Evolutionary conservation across 1,139 yeast genomes (phyloP).

Genomic region (Kodamaea alishanica): DNA sequence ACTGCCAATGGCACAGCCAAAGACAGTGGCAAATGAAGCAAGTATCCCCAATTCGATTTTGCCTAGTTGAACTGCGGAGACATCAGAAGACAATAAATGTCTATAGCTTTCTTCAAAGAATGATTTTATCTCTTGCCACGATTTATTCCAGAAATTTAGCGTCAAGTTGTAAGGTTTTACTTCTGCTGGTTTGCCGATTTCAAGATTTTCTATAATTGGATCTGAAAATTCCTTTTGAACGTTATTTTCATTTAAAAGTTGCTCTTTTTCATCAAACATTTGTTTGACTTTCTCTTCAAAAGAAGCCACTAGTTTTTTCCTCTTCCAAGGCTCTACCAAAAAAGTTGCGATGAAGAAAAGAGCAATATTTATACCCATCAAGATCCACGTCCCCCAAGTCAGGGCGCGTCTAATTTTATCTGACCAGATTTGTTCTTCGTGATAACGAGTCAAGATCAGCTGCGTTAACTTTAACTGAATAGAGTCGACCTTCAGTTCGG

Average conservation of each 20-base stretch:
- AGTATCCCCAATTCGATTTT: slow-evolving; percentile 25
- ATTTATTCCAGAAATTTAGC: not conserved
- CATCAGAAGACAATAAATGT: slow-evolving; percentile 19
- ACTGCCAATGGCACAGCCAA: slow-evolving; percentile 25
- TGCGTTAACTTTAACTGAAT: slow-evolving; percentile 67
- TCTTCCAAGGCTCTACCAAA: slow-evolving; percentile 91
- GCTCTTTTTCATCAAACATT: not conserved
- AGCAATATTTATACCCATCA: slow-evolving; percentile 83
- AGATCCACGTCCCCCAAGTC: slow-evolving; percentile 93
- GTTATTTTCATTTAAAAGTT: no score
- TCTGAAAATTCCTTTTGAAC: no score
- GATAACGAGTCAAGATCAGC: slow-evolving; percentile 82
- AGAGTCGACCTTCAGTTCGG: slow-evolving; percentile 68
- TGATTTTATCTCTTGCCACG: slow-evolving; percentile 19
- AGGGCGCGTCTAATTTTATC: slow-evolving; percentile 92
- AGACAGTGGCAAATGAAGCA: slow-evolving; percentile 15
- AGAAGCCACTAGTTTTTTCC: slow-evolving; percentile 71
- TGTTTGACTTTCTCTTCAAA: slow-evolving; percentile 74
- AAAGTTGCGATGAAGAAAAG: slow-evolving; percentile 79
- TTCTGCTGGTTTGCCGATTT: no score
- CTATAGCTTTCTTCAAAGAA: slow-evolving; percentile 15
- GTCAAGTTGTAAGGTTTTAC: not conserved
- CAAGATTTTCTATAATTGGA: no score
- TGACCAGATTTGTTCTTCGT: slow-evolving; percentile 98
- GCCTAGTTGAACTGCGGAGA: slow-evolving; percentile 18